These are phyloP conservation scores for Picea mariana DNA, from an alignment of 83 land plant species.

Conservation along the genomic window DNA sequence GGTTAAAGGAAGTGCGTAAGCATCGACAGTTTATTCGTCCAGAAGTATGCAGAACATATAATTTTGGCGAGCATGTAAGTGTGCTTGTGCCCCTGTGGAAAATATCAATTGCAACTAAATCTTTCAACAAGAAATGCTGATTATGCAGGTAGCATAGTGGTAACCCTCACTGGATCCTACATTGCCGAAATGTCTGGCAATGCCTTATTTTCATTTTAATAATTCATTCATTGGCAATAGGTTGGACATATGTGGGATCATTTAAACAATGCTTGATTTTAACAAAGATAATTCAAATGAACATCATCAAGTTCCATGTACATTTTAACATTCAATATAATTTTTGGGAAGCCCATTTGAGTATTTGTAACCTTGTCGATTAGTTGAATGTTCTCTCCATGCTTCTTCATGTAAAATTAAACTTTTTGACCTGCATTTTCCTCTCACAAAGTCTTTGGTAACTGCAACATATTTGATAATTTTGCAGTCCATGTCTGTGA, in stretches of 20 bases:
- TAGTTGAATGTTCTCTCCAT: not conserved
- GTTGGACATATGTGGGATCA: not conserved
- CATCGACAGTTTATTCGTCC: slow-evolving; percentile 96
- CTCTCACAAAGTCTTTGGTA: too few relatives aligned
- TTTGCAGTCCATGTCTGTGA: too few relatives aligned
- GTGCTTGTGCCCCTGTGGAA: not conserved
- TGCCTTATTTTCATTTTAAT: not conserved
- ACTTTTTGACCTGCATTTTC: too few relatives aligned
- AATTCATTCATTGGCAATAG: not conserved
- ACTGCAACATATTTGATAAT: too few relatives aligned
- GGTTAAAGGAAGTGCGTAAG: slow-evolving; percentile 82
- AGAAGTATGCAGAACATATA: slow-evolving; percentile 97
- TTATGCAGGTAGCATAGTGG: not conserved
- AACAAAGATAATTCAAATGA: not conserved
- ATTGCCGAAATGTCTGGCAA: not conserved
- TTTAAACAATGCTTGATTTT: not conserved
- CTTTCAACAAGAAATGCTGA: not conserved
- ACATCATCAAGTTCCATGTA: not conserved
- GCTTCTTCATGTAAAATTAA: too few relatives aligned
- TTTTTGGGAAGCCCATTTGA: not conserved
- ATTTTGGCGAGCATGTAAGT: slow-evolving; percentile 98
- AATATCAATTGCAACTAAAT: not conserved
- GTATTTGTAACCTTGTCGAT: not conserved
- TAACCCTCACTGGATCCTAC: not conserved
- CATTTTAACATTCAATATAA: not conserved